phyloP scores from a whole-genome alignment of 2,329 filamentous ascomycete genomes.

The Aspergillus piperis region DNA sequence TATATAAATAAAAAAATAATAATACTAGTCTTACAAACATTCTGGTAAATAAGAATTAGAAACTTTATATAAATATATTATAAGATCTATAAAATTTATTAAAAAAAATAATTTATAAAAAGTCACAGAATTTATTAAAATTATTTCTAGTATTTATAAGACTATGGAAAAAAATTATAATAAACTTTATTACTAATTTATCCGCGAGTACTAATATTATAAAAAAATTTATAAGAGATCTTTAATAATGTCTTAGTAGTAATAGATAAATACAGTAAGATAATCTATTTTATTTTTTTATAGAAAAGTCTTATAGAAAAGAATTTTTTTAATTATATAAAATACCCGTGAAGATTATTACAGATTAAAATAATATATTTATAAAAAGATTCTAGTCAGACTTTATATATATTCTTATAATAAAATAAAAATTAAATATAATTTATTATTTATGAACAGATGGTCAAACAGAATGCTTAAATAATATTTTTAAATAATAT shows the following conservation, averaged over 20 bases:
- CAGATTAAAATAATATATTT: background rate
- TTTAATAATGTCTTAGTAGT: too few relatives aligned
- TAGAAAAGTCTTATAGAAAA: too few relatives aligned
- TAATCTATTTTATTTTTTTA: too few relatives aligned
- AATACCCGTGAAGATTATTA: background rate
- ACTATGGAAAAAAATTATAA: too few relatives aligned
- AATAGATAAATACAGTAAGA: background rate
- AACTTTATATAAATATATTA: too few relatives aligned
- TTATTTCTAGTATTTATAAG: too few relatives aligned
- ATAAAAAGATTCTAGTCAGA: background rate
- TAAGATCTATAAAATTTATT: too few relatives aligned
- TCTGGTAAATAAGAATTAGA: background rate
- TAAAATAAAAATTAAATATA: background rate
- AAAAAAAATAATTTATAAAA: too few relatives aligned
- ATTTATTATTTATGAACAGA: background rate
- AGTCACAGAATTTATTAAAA: background rate
- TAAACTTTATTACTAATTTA: too few relatives aligned
- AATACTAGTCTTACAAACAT: background rate
- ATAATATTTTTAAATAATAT: background rate
- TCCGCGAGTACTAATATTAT: too few relatives aligned
- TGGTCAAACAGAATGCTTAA: background rate
- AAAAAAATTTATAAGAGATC: too few relatives aligned
- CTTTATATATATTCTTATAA: conserved; percentile 2
- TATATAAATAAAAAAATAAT: background rate
- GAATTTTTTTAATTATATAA: background rate